Evolutionary conservation across 495 filamentous ascomycete genomes (phyloP), one percentile per base, ranked within the genome.

Genomic region (Chaetomium fimeti): DNA sequence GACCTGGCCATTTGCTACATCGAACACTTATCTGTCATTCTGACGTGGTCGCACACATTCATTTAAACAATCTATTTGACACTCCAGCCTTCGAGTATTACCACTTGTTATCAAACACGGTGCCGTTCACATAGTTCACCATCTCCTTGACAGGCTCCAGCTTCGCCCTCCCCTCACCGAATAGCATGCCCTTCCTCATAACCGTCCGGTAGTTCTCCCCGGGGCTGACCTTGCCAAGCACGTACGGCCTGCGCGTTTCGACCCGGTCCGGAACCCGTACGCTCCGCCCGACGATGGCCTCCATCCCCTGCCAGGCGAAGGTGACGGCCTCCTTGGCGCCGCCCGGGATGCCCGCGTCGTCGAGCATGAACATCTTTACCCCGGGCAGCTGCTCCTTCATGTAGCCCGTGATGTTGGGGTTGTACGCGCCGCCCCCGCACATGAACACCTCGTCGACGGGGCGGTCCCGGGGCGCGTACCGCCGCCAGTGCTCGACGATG

Each of bases 321-420:
- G 80, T 85, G 61, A 87, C 80, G 24, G 83, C 83, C 74, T 86
- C 83, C 73, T 84, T 87, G 0, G 82, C 83, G 7, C 75, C 79
- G 9, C 52, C 81, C 2, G 80, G 79, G 45, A 87, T 77, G 29
- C 82, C 82, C 24, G 82, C 82, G 55, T 81, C 79, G 56, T 85
- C 82, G 8, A 85, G 73, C 81, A 83, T 82, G 47, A 80, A 70
- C 57, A 85, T 83, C 38, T 75, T 73, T 3, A 82, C 78, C 11
- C 76, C 69, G 8, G 79, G 81, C 66, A 81, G 82, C 56, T 78
- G 69, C 58, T 75, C 55, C 65, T 84, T 78, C 55, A 87, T 80
- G 63, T 78, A 82, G 5, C 72, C 72, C 11, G 76, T 75, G 66
- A 84, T 86, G 60, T 84, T 85, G 2, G 82, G 84, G 69, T 86